Base-by-base conservation (phyloP, 306 rosid species). In the Cicer judaicum region DNA sequence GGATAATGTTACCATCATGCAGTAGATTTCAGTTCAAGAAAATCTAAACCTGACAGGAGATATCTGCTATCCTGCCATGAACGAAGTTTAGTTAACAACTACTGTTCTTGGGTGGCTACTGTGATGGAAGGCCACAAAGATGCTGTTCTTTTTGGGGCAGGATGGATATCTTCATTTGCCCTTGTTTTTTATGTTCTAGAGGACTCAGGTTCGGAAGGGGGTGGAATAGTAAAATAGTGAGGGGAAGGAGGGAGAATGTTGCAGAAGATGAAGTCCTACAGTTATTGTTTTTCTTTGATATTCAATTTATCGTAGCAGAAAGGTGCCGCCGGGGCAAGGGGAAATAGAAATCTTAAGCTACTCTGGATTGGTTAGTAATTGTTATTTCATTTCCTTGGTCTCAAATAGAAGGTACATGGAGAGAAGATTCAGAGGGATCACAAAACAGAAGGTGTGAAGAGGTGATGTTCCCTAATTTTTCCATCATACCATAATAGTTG, bases 221-320 rank as follows among this genome's bases (percentile, higher is more conserved):
- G 60, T 29, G 34, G 34, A 73, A 10, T 65, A 38, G 66, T 48
- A 72, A 73, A 80, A 36, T 65, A 42, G 73, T 56, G 60, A 69
- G 55, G 79, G 71, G 9, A 38, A 52, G 36, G 15, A 39, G 44
- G 81, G 70, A 56, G 62, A 76, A 68, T 49, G 77, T 53, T 63
- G 82, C 81, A 10, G 81, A 65, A 85, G 78, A 72, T 70, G 41
- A 72, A 75, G 69, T 77, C 60, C 46, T 79, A 70, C 53, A 13
- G 84, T 77, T 79, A 70, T 83, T 79, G 77, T 85, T 84, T 74
- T 64, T 63, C 61, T 81, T 85, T 76, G 84, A 72, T 83, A 88
- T 89, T 85, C 84, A 82, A 81, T 86, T 84, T 75, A 83, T 83
- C 85, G 75, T 76, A 86, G 79, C 56, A 77, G 77, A 85, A 78